Conservation (phyloP, 805 yeast species). For the Ogataea thermomethanolica region DNA sequence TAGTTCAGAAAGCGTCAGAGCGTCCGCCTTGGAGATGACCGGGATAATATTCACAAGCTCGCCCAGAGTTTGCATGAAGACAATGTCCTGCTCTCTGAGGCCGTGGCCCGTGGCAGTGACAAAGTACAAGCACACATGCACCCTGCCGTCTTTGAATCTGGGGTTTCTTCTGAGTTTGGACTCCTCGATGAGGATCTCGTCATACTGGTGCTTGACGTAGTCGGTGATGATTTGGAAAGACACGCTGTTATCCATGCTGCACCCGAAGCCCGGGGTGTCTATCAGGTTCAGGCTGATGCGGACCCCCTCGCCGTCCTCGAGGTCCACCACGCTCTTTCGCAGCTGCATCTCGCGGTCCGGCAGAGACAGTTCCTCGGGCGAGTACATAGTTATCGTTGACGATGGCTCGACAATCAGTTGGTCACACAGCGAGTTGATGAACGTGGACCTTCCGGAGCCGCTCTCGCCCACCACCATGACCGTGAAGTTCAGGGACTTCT, state of each 20-base stretch:
- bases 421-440: conserved; percentile 86
- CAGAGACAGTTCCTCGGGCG: conserved; percentile 46
- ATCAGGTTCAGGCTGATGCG: conserved; percentile 72
- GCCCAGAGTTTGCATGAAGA: conserved; percentile 65
- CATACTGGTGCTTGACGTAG: conserved; percentile 77
- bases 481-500: conserved; percentile 82
- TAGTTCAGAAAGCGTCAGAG: conserved; percentile 67
- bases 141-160: conserved; percentile 78
- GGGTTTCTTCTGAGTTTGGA: conserved; percentile 82
- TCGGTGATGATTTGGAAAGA: conserved; percentile 72
- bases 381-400: conserved; percentile 39
- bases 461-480: conserved; percentile 83
- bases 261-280: conserved; percentile 84
- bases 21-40: conserved; percentile 75
- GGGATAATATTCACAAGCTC: conserved; percentile 80
- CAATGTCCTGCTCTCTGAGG: conserved; percentile 67
- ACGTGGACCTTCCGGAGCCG: conserved; percentile 89
- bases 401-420: conserved; percentile 78
- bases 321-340: conserved; percentile 77
- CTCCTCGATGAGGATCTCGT: conserved; percentile 77
- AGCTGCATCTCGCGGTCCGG: conserved; percentile 54
- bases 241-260: conserved; percentile 62
- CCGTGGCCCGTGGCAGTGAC: conserved; percentile 67
- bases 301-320: conserved; percentile 83
- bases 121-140: conserved; percentile 75